phyloP scores from a whole-genome alignment of 129 eudicot species.

The Cynara cardunculus region DNA sequence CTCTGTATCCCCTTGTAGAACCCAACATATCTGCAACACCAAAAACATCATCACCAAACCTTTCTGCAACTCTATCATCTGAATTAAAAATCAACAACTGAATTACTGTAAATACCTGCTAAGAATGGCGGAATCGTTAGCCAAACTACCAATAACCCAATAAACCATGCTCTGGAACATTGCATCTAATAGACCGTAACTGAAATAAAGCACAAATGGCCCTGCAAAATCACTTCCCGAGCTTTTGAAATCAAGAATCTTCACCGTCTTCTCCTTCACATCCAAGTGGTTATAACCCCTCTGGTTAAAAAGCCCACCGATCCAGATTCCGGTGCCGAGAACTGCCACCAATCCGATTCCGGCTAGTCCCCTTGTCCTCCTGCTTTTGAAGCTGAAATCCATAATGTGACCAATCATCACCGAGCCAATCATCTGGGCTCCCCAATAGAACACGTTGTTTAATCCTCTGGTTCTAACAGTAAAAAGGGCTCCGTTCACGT shows the following conservation, averaged over 20 bases:
- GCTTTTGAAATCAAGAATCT: conserved; percentile 58
- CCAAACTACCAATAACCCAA: conserved; percentile 85
- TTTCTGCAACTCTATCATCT: no score
- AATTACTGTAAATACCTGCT: conserved; percentile 42
- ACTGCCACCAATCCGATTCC: conserved; percentile 77
- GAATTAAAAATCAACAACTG: background rate
- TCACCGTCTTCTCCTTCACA: conserved; percentile 12
- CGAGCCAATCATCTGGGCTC: conserved; percentile 97
- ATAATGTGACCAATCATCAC: conserved; percentile 67
- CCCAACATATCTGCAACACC: conserved; percentile 52
- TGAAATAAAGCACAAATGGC: conserved; percentile 68
- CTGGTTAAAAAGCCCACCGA: conserved; percentile 85
- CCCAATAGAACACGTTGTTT: conserved; percentile 93
- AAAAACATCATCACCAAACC: background rate
- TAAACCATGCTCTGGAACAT: conserved; percentile 97
- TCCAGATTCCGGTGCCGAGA: conserved; percentile 84
- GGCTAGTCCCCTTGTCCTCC: conserved; percentile 65
- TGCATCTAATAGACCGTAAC: conserved; percentile 80
- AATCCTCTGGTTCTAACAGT: conserved; percentile 83
- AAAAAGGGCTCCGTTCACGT: conserved; percentile 80
- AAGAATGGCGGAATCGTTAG: conserved; percentile 79
- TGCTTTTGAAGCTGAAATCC: conserved; percentile 86
- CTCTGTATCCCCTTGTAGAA: conserved; percentile 85
- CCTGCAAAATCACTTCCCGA: conserved; percentile 65
- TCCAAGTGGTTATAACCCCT: conserved; percentile 44